A percentile compares a stretch with the other conserved stretches of the same genome.
Conservation (phyloP, 495 filamentous ascomycete genomes). For the Daldinia bambusicola region DNA sequence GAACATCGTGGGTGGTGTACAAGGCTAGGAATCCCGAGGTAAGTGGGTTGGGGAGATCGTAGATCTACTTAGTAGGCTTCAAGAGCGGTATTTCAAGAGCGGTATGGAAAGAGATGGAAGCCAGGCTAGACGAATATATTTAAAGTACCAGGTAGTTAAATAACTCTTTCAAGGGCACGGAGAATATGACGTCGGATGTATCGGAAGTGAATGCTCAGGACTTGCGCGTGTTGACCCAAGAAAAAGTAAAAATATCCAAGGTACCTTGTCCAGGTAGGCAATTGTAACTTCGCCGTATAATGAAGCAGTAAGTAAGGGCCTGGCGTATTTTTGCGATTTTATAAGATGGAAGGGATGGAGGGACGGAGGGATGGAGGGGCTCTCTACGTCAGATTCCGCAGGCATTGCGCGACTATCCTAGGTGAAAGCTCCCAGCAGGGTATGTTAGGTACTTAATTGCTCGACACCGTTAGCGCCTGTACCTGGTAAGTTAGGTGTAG, state of each 20-base stretch:
- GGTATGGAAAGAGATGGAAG: too few species aligned
- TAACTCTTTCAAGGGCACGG: too few species aligned
- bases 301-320: background rate
- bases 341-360: conserved; percentile 19
- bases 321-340: background rate
- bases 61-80: background rate
- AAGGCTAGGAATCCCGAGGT: background rate
- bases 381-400: conserved; percentile 32
- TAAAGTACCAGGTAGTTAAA: too few species aligned
- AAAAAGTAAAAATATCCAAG: too few species aligned
- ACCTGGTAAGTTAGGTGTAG: too few species aligned
- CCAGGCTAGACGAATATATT: too few species aligned
- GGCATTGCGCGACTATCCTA: conserved; percentile 29
- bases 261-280: too few species aligned
- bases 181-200: background rate
- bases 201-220: background rate
- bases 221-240: background rate
- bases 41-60: background rate
- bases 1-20: conserved; percentile 21
- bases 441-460: background rate
- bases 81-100: too few species aligned
- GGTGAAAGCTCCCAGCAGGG: conserved; percentile 15
- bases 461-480: too few species aligned
- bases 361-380: conserved; percentile 34
- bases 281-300: background rate